phyloP scores from a whole-genome alignment of 345 rosid species.

The Eucalyptus regnans region DNA sequence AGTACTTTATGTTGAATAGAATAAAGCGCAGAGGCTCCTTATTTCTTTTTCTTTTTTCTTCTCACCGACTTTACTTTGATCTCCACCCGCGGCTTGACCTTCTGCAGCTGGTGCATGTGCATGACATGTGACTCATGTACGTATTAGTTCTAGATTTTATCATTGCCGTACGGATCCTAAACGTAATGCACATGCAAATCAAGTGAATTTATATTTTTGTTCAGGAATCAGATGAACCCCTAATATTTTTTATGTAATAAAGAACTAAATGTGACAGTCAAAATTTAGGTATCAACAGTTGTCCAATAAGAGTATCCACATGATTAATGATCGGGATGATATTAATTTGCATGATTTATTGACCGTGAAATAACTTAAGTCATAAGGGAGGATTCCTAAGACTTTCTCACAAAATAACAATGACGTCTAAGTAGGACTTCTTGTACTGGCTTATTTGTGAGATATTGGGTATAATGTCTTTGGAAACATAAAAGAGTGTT shows the following conservation, averaged over 20 bases:
- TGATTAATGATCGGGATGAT: background rate
- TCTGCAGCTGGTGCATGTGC: background rate
- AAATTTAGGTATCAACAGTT: no score
- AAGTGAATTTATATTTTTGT: background rate
- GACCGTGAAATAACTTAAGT: background rate
- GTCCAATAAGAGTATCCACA: fast-evolving
- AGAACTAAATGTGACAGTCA: fast-evolving
- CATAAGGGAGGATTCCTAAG: background rate
- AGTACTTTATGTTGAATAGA: no score
- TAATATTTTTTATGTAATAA: no score
- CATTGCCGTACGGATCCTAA: background rate
- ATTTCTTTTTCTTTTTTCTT: background rate
- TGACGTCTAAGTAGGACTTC: background rate
- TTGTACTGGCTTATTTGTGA: background rate
- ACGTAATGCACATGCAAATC: background rate
- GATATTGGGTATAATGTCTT: background rate
- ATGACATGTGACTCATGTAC: background rate
- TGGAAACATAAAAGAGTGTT: background rate
- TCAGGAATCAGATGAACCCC: background rate
- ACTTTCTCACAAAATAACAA: background rate
- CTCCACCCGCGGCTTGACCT: background rate
- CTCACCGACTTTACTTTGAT: background rate
- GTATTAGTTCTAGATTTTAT: no score
- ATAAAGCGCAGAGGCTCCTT: no score
- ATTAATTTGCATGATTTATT: background rate